Evolutionary conservation across 2,329 filamentous ascomycete genomes (phyloP).

Genomic region (Trematosphaeria pertusa): DNA sequence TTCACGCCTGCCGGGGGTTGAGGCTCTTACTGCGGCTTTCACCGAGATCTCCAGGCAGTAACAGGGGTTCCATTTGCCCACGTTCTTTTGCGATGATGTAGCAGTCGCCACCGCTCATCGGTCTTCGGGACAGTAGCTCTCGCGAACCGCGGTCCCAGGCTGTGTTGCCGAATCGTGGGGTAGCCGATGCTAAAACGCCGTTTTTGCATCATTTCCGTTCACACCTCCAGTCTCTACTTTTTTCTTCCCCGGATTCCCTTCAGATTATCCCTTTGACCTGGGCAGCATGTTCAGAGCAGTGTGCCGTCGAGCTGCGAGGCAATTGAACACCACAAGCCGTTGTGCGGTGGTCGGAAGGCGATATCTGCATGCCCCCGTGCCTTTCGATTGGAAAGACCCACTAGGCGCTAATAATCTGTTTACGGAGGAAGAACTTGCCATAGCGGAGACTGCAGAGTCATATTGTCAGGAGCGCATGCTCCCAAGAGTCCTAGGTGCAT

Average conservation of each 20-base stretch:
- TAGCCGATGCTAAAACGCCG: constrained; percentile 3
- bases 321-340: constrained; percentile 40
- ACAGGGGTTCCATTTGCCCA: no score
- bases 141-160: constrained; percentile 25
- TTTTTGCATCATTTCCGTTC: constrained; percentile 3
- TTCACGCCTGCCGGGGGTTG: constrained; percentile 5
- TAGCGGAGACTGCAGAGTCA: constrained; percentile 86
- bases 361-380: constrained; percentile 50
- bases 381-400: constrained; percentile 93
- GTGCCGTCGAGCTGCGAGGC: constrained; percentile 49
- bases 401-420: constrained; percentile 75
- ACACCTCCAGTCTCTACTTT: neutral
- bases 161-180: constrained; percentile 16
- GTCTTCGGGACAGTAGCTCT: no score
- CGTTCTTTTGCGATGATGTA: no score
- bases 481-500: constrained; percentile 81
- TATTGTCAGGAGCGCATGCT: constrained; percentile 92
- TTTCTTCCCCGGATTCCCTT: constrained; percentile 1
- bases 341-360: constrained; percentile 45
- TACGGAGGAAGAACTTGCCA: constrained; percentile 89
- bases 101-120: no score
- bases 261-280: neutral
- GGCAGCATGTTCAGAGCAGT: constrained; percentile 55
- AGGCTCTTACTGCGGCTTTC: no score
- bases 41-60: no score